Base-by-base conservation (phyloP, 805 yeast species). In the Saccharomycopsis amapae region DNA sequence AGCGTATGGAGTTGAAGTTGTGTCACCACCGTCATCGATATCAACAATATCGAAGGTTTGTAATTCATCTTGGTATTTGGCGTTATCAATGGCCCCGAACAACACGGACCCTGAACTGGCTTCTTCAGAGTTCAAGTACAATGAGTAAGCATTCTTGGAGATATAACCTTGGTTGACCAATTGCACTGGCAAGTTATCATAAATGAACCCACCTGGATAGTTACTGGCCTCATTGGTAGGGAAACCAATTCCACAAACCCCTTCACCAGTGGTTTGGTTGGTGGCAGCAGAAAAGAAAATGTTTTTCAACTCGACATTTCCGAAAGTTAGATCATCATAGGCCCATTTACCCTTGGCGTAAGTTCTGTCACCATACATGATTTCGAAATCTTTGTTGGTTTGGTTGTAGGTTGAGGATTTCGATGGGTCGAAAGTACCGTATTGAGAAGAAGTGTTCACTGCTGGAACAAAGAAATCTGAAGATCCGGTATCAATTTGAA, bases 191-290 rank as follows among this genome's bases (percentile, higher is more conserved):
- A 58, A 54, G 43, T 56, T 57, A 15, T 41, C 51, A 40, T 59
- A 58, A 5, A 19, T 25, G 38, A 20, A 26, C 28, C 36, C 43
- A 13, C 41, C 37, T 12, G 53, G 22, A n/a, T 46, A 12, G 5
- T 61, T 60, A 1, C 89, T 81, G 2, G 76, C 68, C 61, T 88
- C 95, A 46, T 84, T 69, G 10, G 79, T 84, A 4, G 75, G 63
- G 42, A 82, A 68, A 10, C 93, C 90, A 51, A 85, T 76, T 25
- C 89, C 88, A 24, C 84, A 88, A 45, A 94, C 89, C 45, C 44
- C 44, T 37, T 43, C 42, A 12, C 41, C 38, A 13, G 50, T 44
- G 12, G 53, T 59, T 32, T 38, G 47, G 15, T 26, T 42, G 3
- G 44, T 43, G 22, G 50, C 52, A 38, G 39, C 40, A 34, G 48